Conservation (phyloP, 176 grass and related monocot genomes). For the Juncus inflexus region DNA sequence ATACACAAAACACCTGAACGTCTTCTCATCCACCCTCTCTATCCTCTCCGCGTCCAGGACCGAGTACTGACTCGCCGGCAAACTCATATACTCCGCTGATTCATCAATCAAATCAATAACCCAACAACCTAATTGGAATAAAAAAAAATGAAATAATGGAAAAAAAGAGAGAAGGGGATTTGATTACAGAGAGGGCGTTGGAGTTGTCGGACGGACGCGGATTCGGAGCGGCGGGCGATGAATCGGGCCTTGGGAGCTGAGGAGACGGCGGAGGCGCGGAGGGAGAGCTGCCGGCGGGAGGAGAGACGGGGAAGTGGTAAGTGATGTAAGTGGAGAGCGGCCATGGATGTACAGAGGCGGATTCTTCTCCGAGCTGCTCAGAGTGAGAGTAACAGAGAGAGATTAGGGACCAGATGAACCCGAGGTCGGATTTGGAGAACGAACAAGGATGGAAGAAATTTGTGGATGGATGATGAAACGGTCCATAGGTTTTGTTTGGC, state of each 20-base stretch:
- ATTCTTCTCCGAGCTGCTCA: not conserved
- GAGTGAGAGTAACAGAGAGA: slow-evolving; percentile 2
- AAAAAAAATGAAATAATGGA: not conserved
- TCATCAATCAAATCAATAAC: not conserved
- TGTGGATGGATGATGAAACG: not conserved
- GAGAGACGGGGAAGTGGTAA: not conserved
- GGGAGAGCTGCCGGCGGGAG: slow-evolving; percentile 33
- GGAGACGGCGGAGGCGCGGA: slow-evolving; percentile 38
- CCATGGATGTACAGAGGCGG: slow-evolving; percentile 3
- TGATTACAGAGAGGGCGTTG: slow-evolving; percentile 60
- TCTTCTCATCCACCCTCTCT: slow-evolving; percentile 79
- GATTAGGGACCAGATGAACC: slow-evolving; percentile 2
- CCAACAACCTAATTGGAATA: not conserved
- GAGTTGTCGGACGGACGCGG: slow-evolving; percentile 59
- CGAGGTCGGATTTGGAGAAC: not conserved
- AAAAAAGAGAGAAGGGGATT: not conserved
- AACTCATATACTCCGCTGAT: slow-evolving; percentile 88
- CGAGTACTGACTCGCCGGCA: slow-evolving; percentile 95
- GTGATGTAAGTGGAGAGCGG: slow-evolving; percentile 30
- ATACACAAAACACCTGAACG: slow-evolving; percentile 90
- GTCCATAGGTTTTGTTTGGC: no score
- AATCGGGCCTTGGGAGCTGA: slow-evolving; percentile 78
- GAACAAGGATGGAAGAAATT: slow-evolving; percentile 1
- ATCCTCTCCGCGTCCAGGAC: slow-evolving; percentile 97
- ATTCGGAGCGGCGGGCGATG: slow-evolving; percentile 73